Conservation (phyloP, 768 basidiomycete genomes). For the Termitomyces sp. region DNA sequence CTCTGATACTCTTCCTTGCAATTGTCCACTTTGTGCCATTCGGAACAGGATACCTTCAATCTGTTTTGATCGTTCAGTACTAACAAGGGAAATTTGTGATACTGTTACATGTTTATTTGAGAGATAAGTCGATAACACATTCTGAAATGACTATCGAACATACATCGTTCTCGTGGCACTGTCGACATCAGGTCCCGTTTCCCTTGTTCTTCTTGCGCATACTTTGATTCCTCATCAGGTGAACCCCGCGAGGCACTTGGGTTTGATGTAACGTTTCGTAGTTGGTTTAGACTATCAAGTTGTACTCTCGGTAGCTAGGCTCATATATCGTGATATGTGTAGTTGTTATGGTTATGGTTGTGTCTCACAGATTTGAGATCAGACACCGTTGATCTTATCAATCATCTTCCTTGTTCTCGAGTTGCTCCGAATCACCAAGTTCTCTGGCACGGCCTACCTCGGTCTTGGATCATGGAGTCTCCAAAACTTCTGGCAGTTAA, state of each 20-base stretch:
- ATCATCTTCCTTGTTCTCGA: too few relatives aligned
- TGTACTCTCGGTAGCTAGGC: too few relatives aligned
- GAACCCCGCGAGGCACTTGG: slow-evolving; percentile 4
- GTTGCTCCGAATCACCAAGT: too few relatives aligned
- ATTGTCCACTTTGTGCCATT: slow-evolving; percentile 83
- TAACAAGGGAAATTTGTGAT: slow-evolving; percentile 84
- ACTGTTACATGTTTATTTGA: slow-evolving; percentile 43
- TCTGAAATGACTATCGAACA: slow-evolving; percentile 21
- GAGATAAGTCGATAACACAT: slow-evolving; percentile 6
- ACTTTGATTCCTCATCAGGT: slow-evolving; percentile 2
- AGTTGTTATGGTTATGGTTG: too few relatives aligned
- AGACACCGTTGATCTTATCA: too few relatives aligned
- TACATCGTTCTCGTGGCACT: slow-evolving; percentile 76
- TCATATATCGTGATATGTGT: too few relatives aligned
- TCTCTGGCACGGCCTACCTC: too few relatives aligned
- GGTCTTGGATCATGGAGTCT: too few relatives aligned
- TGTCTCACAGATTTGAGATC: too few relatives aligned
- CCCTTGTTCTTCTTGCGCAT: slow-evolving; percentile 51
- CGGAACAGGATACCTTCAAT: slow-evolving; percentile 77
- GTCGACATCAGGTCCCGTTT: slow-evolving; percentile 76
- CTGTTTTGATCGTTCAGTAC: slow-evolving; percentile 75
- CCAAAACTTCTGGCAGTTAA: too few relatives aligned
- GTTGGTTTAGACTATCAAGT: too few relatives aligned
- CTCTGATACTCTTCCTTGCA: slow-evolving; percentile 76
- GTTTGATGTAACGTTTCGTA: slow-evolving; percentile 6